These are phyloP conservation scores for Lophiotrema nucula DNA, from an alignment of 495 filamentous ascomycete species.

Conservation along the genomic window DNA sequence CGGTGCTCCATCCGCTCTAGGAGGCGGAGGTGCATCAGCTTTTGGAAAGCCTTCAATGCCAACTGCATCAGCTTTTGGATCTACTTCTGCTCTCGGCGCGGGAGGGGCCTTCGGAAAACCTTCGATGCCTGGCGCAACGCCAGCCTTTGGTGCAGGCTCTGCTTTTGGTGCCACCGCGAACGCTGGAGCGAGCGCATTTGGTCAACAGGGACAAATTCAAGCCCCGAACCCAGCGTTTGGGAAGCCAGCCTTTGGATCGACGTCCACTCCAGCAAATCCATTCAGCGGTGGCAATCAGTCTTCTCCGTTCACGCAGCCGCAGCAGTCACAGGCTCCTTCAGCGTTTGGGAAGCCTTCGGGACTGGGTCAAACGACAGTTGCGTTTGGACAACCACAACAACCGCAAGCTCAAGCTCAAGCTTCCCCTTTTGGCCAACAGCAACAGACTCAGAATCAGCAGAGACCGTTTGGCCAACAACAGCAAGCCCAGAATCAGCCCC, in stretches of 20 bases:
- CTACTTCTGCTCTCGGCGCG: slow-evolving; percentile 16
- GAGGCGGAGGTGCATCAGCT: slow-evolving; percentile 5
- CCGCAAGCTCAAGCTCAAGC: slow-evolving; percentile 1
- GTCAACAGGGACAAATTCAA: neutral
- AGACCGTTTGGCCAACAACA: no score
- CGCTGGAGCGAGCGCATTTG: slow-evolving; percentile 20
- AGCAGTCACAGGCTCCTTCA: slow-evolving; percentile 4
- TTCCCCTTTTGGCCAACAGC: slow-evolving; percentile 22
- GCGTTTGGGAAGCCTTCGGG: slow-evolving; percentile 8
- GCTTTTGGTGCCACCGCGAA: slow-evolving; percentile 16
- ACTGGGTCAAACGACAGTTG: neutral
- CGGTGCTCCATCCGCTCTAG: slow-evolving; percentile 22
- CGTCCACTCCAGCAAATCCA: no score
- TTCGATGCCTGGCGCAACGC: slow-evolving; percentile 14
- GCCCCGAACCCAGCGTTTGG: slow-evolving; percentile 7
- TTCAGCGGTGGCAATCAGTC: slow-evolving; percentile 3
- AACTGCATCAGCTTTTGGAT: slow-evolving; percentile 22
- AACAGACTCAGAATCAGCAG: slow-evolving; percentile 6
- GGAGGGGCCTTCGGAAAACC: slow-evolving; percentile 29
- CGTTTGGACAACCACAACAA: slow-evolving; percentile 17
- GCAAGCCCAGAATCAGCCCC: no score
- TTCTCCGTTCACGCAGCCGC: slow-evolving; percentile 16
- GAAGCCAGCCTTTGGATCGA: slow-evolving; percentile 19
- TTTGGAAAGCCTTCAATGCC: slow-evolving; percentile 20
- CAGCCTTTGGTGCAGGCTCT: slow-evolving; percentile 27